Base-by-base conservation (phyloP, 805 yeast genomes). In the Candida piceae region DNA sequence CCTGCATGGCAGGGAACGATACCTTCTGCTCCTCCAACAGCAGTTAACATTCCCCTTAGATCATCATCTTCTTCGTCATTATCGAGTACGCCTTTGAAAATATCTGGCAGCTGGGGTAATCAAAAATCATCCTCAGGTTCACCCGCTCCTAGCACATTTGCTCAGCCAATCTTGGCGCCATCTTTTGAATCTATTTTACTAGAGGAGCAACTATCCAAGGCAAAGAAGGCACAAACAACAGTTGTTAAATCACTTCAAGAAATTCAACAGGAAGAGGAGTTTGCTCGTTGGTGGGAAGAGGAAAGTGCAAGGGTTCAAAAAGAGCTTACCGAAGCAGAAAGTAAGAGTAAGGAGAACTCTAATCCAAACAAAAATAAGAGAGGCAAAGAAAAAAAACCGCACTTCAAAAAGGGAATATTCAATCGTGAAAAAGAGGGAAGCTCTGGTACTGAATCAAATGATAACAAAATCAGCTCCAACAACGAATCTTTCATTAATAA, bases 241-340 rank as follows among this genome's bases (percentile, higher is more conserved):
- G 32, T 25, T 15, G 32, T 38, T 10, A 67, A 67, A 37, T 67
- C 84, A 1, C 57, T 84, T 29, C 78, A 74, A 31, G 95, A 88
- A 40, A 72, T 83, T 31, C 81, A 80, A 52, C 80, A 80, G 46
- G 96, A 88, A 45, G 85, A 84, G 51, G 87, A 80, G 52, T 88
- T 88, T 64, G 88, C 80, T 20, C 71, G 64, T 41, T 88, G 96
- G 96, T 88, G 95, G 89, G 82, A 75, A 25, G 78, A 75, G 45
- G 96, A 88, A 52, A 70, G 86, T 37, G 66, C 67, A n/a, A 66
- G 72, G 35, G 82, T 81, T 7, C 90, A 82, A 53, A 52, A 51
- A 18, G 63, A 63, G 38, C 46, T 63, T 49, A 46, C 48, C 5
- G 34, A 26, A 16, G 25, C 31, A 15, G 41, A 43, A 34, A 24